Evolutionary conservation across 345 rosid species (phyloP).

Genomic region (Clarkia xantiana): DNA sequence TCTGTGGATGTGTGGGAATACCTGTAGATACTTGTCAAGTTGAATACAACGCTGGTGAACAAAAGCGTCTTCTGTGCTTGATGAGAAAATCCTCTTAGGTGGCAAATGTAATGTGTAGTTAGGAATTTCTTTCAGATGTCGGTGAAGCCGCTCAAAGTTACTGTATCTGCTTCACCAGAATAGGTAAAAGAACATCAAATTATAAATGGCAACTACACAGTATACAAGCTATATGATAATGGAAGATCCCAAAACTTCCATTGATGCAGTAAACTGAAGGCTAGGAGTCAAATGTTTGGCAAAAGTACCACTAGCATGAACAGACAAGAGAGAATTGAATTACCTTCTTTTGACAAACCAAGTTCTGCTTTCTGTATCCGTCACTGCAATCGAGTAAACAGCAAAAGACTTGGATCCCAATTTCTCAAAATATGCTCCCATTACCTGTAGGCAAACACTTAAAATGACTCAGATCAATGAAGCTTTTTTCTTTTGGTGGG

Average conservation of each 20-base stretch:
- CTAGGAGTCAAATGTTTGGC: no score
- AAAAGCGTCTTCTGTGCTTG: conserved; percentile 95
- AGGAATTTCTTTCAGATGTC: conserved; percentile 90
- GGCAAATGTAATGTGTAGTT: conserved; percentile 93
- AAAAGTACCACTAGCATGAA: no score
- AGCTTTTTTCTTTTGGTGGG: no score
- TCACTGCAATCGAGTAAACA: conserved; percentile 94
- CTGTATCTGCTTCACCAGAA: conserved; percentile 54
- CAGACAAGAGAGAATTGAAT: conserved; percentile 11
- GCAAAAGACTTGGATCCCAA: conserved; percentile 89
- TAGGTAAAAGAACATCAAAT: conserved; percentile 4
- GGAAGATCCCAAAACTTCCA: no score
- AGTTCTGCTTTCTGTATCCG: conserved; percentile 62
- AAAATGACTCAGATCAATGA: not conserved
- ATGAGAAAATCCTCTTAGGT: conserved; percentile 96
- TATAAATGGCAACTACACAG: conserved; percentile 4
- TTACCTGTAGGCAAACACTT: conserved; percentile 33
- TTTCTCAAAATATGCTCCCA: conserved; percentile 95
- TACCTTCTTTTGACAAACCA: conserved; percentile 99
- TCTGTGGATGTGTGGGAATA: conserved; percentile 16
- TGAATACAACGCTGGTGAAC: conserved; percentile 97
- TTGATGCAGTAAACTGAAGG: no score
- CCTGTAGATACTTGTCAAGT: conserved; percentile 89
- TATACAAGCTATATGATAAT: conserved; percentile 5
- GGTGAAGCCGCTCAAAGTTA: conserved; percentile 86